A percentile compares a stretch with the other conserved stretches of the same genome.
phyloP scores from a whole-genome alignment of 495 filamentous ascomycete genomes.

The Pyronema domesticum region DNA sequence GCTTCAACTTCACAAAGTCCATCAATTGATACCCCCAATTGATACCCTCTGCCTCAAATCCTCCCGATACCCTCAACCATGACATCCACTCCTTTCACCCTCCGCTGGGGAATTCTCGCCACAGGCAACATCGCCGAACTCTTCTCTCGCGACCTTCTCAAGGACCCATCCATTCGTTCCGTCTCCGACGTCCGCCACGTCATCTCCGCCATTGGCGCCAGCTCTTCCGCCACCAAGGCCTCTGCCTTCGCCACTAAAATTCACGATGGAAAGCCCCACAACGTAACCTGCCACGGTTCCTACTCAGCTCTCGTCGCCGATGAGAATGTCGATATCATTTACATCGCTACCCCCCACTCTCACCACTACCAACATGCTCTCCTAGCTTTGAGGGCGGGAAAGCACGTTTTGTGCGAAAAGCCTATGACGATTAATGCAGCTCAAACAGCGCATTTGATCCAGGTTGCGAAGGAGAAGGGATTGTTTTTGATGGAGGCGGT shows the following conservation, averaged over 20 bases:
- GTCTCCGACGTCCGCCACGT: conserved; percentile 61
- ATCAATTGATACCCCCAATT: too few relatives aligned
- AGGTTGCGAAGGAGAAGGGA: conserved; percentile 59
- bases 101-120: too few relatives aligned
- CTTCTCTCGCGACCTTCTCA: conserved; percentile 70
- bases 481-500: conserved; percentile 93
- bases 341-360: conserved; percentile 85
- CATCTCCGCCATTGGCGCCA: conserved; percentile 67
- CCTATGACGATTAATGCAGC: conserved; percentile 76
- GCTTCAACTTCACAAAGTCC: too few relatives aligned
- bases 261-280: conserved; percentile 34
- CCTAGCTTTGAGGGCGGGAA: conserved; percentile 63
- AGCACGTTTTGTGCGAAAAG: conserved; percentile 87
- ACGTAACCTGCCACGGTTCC: conserved; percentile 58
- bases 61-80: too few relatives aligned
- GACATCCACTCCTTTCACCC: too few relatives aligned
- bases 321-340: conserved; percentile 67
- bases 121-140: conserved; percentile 25
- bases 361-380: conserved; percentile 89
- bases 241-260: conserved; percentile 51
- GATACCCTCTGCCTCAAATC: too few relatives aligned
- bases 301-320: conserved; percentile 67
- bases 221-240: conserved; percentile 49
- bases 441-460: conserved; percentile 56
- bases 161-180: conserved; percentile 51